Percentiles rank a stretch among this genome's conserved stretches.
phyloP scores from a whole-genome alignment of 306 rosid species.

The Casuarina glauca region DNA sequence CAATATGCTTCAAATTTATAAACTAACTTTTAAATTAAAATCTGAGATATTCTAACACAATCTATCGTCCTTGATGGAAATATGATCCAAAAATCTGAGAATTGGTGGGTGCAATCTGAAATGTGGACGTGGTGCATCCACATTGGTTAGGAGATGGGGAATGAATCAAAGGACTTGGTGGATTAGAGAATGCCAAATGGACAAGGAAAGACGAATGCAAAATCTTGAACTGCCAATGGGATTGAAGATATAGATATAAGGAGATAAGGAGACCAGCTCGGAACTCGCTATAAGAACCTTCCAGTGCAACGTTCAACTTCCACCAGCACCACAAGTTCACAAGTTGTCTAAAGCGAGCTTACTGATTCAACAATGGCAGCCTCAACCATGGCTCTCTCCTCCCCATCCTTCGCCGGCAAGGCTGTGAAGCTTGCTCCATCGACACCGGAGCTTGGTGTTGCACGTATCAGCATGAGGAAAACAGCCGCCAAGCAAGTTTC shows the following conservation, averaged over 20 bases:
- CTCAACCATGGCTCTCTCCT: slow-evolving; percentile 61
- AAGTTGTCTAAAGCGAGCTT: background rate
- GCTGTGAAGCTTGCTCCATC: slow-evolving; percentile 43
- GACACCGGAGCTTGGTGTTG: slow-evolving; percentile 23
- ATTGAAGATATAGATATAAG: slow-evolving; percentile 19
- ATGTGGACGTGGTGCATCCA: background rate
- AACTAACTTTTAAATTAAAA: too few species aligned
- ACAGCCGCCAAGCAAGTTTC: background rate
- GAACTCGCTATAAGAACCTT: background rate
- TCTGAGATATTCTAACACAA: background rate
- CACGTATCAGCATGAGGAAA: slow-evolving; percentile 54
- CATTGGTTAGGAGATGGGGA: background rate
- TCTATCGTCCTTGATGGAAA: background rate
- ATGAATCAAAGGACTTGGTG: slow-evolving; percentile 18
- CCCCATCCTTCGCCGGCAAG: slow-evolving; percentile 55
- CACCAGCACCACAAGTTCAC: background rate
- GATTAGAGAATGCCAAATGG: slow-evolving; percentile 21
- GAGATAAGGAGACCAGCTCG: slow-evolving; percentile 33
- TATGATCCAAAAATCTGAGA: too few species aligned
- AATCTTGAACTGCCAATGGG: slow-evolving; percentile 40
- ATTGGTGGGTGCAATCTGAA: background rate
- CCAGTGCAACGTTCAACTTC: background rate
- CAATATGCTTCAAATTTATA: too few species aligned
- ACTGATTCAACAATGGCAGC: slow-evolving; percentile 38
- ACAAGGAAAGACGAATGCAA: background rate